phyloP scores from a whole-genome alignment of 1,284 basidiomycete genomes.

The Sphaerobolus stellatus region DNA sequence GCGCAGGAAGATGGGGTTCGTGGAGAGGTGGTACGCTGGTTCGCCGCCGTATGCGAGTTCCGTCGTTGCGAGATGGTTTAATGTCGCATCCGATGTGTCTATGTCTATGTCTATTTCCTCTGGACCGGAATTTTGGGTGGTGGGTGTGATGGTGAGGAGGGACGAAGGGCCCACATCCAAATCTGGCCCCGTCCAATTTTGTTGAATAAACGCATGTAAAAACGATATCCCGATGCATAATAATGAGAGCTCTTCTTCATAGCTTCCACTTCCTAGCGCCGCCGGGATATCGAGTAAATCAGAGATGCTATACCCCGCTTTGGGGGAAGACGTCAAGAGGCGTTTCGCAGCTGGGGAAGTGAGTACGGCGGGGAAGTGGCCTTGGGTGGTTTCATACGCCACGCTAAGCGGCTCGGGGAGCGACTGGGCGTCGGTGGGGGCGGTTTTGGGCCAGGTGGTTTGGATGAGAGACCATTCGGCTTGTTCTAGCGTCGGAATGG shows the following conservation, averaged over 20 bases:
- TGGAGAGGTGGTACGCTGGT: slow-evolving; percentile 92
- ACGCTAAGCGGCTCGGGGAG: slow-evolving; percentile 17
- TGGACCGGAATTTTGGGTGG: too few relatives aligned
- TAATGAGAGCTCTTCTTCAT: slow-evolving; percentile 50
- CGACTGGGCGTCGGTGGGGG: slow-evolving; percentile 1
- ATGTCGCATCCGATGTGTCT: slow-evolving; percentile 38
- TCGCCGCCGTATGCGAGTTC: slow-evolving; percentile 87
- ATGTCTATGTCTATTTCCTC: too few relatives aligned
- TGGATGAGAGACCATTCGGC: slow-evolving; percentile 20
- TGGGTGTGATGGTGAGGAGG: background rate
- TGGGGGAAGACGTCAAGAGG: too few relatives aligned
- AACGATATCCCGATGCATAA: slow-evolving; percentile 75
- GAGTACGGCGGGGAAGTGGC: slow-evolving; percentile 46
- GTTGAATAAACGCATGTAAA: slow-evolving; percentile 88
- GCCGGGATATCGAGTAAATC: slow-evolving; percentile 13
- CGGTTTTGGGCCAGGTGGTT: slow-evolving; percentile 18
- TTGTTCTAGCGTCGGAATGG: slow-evolving; percentile 11
- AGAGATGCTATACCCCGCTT: slow-evolving; percentile 22
- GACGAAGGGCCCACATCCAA: slow-evolving; percentile 55
- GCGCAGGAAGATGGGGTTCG: slow-evolving; percentile 70
- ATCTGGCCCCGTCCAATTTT: slow-evolving; percentile 96
- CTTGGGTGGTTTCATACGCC: slow-evolving; percentile 35
- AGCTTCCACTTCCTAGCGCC: slow-evolving; percentile 2
- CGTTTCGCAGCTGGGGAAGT: slow-evolving; percentile 48
- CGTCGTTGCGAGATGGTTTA: slow-evolving; percentile 54